phyloP scores from a whole-genome alignment of 106 monocot genomes.

The Dioscorea dumetorum region DNA sequence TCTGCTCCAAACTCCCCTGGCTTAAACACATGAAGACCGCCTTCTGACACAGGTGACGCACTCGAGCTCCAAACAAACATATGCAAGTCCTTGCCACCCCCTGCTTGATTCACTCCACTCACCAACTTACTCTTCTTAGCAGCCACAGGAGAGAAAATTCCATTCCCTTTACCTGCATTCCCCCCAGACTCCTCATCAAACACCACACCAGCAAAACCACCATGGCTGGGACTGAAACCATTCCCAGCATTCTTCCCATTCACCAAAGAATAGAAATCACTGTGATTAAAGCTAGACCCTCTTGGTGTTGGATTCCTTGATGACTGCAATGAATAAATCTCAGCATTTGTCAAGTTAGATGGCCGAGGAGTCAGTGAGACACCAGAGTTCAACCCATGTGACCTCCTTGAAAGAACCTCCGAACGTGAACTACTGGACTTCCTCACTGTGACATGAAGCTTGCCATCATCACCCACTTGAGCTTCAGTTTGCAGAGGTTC shows the following conservation, averaged over 20 bases:
- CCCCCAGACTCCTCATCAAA: constrained; percentile 24
- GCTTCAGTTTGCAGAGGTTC: constrained; percentile 44
- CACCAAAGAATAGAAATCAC: constrained; percentile 28
- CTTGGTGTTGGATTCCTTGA: constrained; percentile 36
- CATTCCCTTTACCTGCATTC: neutral
- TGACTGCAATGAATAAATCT: constrained; percentile 46
- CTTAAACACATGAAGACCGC: constrained; percentile 20
- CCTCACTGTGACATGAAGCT: constrained; percentile 33
- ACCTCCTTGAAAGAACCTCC: constrained; percentile 9
- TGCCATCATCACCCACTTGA: constrained; percentile 35
- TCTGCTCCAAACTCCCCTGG: constrained; percentile 10
- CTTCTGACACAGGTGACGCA: constrained; percentile 38
- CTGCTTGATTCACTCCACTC: neutral
- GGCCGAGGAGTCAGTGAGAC: constrained; percentile 29
- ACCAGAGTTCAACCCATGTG: constrained; percentile 8
- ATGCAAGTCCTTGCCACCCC: constrained; percentile 27
- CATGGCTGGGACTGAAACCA: constrained; percentile 8
- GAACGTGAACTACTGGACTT: constrained; percentile 23
- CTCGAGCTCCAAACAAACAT: constrained; percentile 47
- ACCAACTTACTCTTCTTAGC: neutral
- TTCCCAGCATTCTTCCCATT: neutral
- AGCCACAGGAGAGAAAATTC: constrained; percentile 7
- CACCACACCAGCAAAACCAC: constrained; percentile 4
- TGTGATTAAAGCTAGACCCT: constrained; percentile 40
- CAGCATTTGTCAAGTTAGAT: constrained; percentile 41